Base-by-base conservation (phyloP, 2,329 filamentous ascomycete genomes). In the Tolypocladium ophioglossoides region DNA sequence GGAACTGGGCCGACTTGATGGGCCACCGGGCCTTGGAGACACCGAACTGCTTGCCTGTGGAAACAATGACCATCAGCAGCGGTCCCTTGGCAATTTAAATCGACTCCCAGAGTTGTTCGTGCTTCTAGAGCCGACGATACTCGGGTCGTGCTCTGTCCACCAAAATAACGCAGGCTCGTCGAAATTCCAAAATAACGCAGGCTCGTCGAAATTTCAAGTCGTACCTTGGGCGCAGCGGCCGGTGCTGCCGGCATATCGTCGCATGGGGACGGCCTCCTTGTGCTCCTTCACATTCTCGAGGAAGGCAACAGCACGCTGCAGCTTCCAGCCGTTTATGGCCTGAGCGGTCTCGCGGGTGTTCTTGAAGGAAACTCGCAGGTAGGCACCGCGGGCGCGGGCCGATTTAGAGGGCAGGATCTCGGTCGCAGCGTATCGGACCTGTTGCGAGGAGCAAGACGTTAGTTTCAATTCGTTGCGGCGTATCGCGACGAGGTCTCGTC, bases 331-430 rank as follows among this genome's bases (percentile, higher is more conserved):
- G 80, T 94, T 97, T 85, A 99, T 96, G 71, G 91, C 91, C 83
- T 97, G 94, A 64, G 95, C 94, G 66, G 92, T 96, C 84, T 99
- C 95, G 73, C 94, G 91, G 75, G 94, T 99, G 87, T 99, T 99
- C 87, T 99, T 99, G 89, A 96, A 99, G 69, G 89, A 95, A 69
- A 97, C 92, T 75, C 94, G 91, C 70, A 99, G 89, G 84, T 97
- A 99, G 75, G 91, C 91, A 78, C 95, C 94, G 79, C 94, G 91
- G 74, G 92, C 88, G 82, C 92, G 90, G 78, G 94, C 94, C 80
- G 89, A 95, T 85, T 96, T 96, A 68, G 86, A 83, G 76, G 85
- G 79, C 70, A 87, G 81, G 74, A 95, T 92, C 75, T 91, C 83
- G 72, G 86, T 89, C 74, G 88, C 88, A 78, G 90, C 90, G 91